Evolutionary conservation across 2,329 filamentous ascomycete genomes (phyloP).

Genomic region (Neofusicoccum sp.): DNA sequence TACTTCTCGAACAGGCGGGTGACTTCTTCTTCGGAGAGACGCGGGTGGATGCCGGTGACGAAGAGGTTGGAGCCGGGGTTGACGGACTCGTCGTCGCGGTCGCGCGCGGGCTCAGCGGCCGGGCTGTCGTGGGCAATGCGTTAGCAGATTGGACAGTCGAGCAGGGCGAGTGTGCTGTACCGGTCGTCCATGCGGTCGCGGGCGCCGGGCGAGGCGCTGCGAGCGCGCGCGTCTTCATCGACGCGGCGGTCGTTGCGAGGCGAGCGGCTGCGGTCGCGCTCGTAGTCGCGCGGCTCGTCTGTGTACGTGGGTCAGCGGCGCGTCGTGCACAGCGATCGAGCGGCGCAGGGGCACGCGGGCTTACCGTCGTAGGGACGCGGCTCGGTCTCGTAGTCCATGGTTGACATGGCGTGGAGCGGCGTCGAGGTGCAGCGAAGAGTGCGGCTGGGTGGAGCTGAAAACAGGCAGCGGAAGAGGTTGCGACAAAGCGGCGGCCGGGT

Average conservation of each 20-base stretch:
- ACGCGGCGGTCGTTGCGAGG: conserved; percentile 53
- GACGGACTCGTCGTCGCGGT: conserved; percentile 67
- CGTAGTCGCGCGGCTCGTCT: conserved; percentile 61
- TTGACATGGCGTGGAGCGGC: conserved; percentile 34
- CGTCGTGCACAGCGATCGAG: conserved; percentile 12
- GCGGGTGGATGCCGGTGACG: conserved; percentile 95
- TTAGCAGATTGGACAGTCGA: conserved; percentile 18
- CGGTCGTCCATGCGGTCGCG: conserved; percentile 43
- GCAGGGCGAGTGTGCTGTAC: conserved; percentile 24
- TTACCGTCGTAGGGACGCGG: conserved; percentile 66
- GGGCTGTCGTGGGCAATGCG: conserved; percentile 41
- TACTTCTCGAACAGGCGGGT: conserved; percentile 98
- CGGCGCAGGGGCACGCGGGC: conserved; percentile 22
- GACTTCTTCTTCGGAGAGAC: conserved; percentile 84
- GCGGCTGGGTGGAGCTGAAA: conserved; percentile 18
- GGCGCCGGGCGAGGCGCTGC: conserved; percentile 64
- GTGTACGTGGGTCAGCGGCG: conserved; percentile 21
- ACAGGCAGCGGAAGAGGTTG: conserved; percentile 15
- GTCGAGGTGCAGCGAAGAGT: neutral
- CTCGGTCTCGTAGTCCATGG: conserved; percentile 66
- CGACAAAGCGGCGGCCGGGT: conserved; percentile 15
- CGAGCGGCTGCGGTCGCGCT: conserved; percentile 66
- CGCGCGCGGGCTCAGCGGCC: conserved; percentile 47
- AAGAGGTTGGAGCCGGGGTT: conserved; percentile 98
- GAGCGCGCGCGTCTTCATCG: conserved; percentile 57